Evolutionary conservation across 164 flowering plant genomes (phyloP).

Genomic region (Tetracentron sinense): DNA sequence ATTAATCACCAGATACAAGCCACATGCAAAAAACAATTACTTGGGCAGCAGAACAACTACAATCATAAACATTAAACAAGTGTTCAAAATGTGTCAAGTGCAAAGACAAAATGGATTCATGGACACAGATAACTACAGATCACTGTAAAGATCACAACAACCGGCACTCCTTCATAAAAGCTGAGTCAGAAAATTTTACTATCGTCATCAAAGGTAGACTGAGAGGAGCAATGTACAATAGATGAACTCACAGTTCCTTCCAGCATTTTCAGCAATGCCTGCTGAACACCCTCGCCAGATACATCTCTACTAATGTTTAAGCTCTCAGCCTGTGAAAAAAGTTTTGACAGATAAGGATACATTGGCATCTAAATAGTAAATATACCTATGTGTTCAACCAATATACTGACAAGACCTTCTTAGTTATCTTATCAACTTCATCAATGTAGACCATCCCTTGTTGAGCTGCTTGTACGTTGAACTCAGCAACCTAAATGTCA

Average conservation of each 20-base stretch:
- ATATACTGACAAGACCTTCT: slow-evolving; percentile 50
- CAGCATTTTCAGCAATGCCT: slow-evolving; percentile 92
- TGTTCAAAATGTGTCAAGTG: too few relatives aligned
- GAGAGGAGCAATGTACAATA: too few relatives aligned
- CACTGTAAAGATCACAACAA: background rate
- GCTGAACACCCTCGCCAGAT: slow-evolving; percentile 98
- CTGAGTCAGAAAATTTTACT: background rate
- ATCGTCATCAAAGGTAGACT: background rate
- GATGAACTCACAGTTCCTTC: slow-evolving; percentile 98
- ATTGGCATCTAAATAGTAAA: background rate
- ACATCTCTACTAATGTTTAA: slow-evolving; percentile 93
- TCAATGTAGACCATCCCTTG: slow-evolving; percentile 98
- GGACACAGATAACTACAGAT: background rate
- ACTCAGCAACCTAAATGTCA: slow-evolving; percentile 73
- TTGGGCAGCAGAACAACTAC: too few relatives aligned
- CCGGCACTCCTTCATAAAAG: too few relatives aligned
- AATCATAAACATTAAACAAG: too few relatives aligned
- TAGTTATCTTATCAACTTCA: slow-evolving; percentile 99
- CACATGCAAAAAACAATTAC: too few relatives aligned
- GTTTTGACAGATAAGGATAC: slow-evolving; percentile 1
- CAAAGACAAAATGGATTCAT: background rate
- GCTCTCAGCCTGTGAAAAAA: slow-evolving; percentile 77
- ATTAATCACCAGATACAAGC: too few relatives aligned
- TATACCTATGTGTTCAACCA: background rate
- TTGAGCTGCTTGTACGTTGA: slow-evolving; percentile 96